Evolutionary conservation across 805 yeast genomes (phyloP).

Genomic region (Metschnikowia arizonensis): DNA sequence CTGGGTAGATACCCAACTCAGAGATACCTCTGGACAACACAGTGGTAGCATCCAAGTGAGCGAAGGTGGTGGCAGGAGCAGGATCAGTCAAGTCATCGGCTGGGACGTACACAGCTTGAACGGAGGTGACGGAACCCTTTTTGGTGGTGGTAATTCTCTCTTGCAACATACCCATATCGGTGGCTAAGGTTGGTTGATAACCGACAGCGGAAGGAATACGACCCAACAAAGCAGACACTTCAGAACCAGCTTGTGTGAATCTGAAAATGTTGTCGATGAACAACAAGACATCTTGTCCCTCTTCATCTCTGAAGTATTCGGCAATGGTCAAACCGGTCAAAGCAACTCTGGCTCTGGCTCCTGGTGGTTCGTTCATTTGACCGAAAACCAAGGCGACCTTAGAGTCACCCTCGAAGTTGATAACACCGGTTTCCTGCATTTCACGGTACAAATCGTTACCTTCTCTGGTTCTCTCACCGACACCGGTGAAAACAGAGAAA

Average conservation of each 20-base stretch:
- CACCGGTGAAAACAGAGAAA: slow-evolving; percentile 99
- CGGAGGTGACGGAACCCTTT: slow-evolving; percentile 99
- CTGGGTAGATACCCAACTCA: slow-evolving; percentile 99
- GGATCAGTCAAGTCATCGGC: slow-evolving; percentile 99
- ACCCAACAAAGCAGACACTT: slow-evolving; percentile 98
- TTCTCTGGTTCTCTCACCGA: slow-evolving; percentile 99
- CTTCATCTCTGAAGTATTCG: slow-evolving; percentile 99
- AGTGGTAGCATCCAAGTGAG: slow-evolving; percentile 99
- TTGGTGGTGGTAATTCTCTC: slow-evolving; percentile 99
- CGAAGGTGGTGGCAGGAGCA: slow-evolving; percentile 99
- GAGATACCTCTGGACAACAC: slow-evolving; percentile 99
- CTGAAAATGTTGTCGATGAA: slow-evolving; percentile 99
- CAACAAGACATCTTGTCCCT: slow-evolving; percentile 99
- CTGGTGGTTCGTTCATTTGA: slow-evolving; percentile 99
- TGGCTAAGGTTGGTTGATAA: slow-evolving; percentile 99
- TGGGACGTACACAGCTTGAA: slow-evolving; percentile 99
- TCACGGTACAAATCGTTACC: slow-evolving; percentile 99
- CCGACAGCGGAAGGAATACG: slow-evolving; percentile 99
- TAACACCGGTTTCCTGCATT: slow-evolving; percentile 99
- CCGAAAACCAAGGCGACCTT: slow-evolving; percentile 99
- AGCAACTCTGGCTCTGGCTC: slow-evolving; percentile 99
- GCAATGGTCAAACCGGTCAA: slow-evolving; percentile 99
- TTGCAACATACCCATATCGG: slow-evolving; percentile 99
- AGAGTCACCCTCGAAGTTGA: slow-evolving; percentile 98
- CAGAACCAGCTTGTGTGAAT: slow-evolving; percentile 99